These are phyloP conservation scores for Porodaedalea pini DNA, from an alignment of 1,284 basidiomycete genomes.

Conservation along the genomic window DNA sequence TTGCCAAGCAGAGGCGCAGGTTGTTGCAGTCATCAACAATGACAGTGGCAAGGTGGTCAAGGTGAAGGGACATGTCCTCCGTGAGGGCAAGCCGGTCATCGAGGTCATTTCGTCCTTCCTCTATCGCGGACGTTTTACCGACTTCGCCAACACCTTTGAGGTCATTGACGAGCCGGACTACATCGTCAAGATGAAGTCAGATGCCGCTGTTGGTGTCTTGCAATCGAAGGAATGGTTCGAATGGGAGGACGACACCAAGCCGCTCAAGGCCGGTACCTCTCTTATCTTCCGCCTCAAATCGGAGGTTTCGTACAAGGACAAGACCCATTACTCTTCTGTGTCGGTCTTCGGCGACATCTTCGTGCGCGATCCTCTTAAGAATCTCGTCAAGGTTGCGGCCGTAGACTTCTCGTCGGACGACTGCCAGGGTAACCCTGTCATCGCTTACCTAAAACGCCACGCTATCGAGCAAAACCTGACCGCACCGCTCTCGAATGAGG, in stretches of 20 bases:
- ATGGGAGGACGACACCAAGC: constrained; percentile 83
- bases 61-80: constrained; percentile 84
- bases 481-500: constrained; percentile 78
- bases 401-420: constrained; percentile 86
- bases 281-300: constrained; percentile 90
- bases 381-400: constrained; percentile 82
- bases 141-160: constrained; percentile 96
- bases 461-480: constrained; percentile 77
- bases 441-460: constrained; percentile 90
- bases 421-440: constrained; percentile 89
- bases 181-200: constrained; percentile 69
- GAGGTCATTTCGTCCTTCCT: constrained; percentile 95
- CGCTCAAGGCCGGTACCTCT: constrained; percentile 75
- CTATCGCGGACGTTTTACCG: constrained; percentile 91
- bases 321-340: constrained; percentile 79
- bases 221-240: constrained; percentile 98
- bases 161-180: constrained; percentile 87
- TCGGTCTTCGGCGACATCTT: constrained; percentile 84
- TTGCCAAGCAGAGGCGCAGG: constrained; percentile 86
- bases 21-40: constrained; percentile 87
- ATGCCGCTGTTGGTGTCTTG: constrained; percentile 85
- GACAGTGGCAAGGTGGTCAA: constrained; percentile 93
- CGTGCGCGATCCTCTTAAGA: constrained; percentile 81
- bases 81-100: constrained; percentile 77
- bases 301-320: constrained; percentile 89